Evolutionary conservation across 2,329 filamentous ascomycete genomes (phyloP), one percentile per base, ranked within the genome.

Genomic region (Alternaria brassicae): DNA sequence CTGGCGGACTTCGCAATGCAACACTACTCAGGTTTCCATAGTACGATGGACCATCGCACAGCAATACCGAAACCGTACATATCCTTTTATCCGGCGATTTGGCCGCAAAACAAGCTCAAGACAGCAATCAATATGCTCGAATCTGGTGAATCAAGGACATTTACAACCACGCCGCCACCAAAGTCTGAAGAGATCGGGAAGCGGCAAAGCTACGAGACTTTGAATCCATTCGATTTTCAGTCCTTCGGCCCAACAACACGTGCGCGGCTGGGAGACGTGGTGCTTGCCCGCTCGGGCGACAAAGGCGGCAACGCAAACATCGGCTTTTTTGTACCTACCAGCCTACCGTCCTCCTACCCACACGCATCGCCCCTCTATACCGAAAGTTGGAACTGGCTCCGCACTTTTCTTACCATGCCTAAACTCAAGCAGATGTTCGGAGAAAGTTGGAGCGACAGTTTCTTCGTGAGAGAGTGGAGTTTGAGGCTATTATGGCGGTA

Each of bases 221-320:
- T 78, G 0, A 80, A 79, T 0, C 82, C 71, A 2, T 47, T 61
- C 0, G 53, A 65, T 12, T 45, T 78, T 0, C 47, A 58, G 1
- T 67, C 56, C 10, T 74, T 72, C 45, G 74, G 60, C 17, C 62
- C 51, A 41, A 76, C 57, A 10, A 64, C 44, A 32, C 58, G 45
- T 41, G 69, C 63, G 45, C 60, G 63, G 2, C 67, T 83, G 0
- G 81, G 81, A 15, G 79, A 81, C 51, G 65, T 83, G 15, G 77
- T 73, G 6, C 77, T 83, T 27, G 81, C 77, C 1, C 71, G 82
- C 56, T 80, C 80, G 4, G 75, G 76, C 7, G 75, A 78, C 54
- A 78, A 78, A 62, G 74, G 73, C 25, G 71, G 65, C 2, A 73
- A 77, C 39, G 69, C 67, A 9, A 77, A 78, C 36, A 72, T 78